Evolutionary conservation across 23 red algal genomes (phyloP), one percentile per base, ranked within the genome.

Genomic region (Gracilaria gracilis): DNA sequence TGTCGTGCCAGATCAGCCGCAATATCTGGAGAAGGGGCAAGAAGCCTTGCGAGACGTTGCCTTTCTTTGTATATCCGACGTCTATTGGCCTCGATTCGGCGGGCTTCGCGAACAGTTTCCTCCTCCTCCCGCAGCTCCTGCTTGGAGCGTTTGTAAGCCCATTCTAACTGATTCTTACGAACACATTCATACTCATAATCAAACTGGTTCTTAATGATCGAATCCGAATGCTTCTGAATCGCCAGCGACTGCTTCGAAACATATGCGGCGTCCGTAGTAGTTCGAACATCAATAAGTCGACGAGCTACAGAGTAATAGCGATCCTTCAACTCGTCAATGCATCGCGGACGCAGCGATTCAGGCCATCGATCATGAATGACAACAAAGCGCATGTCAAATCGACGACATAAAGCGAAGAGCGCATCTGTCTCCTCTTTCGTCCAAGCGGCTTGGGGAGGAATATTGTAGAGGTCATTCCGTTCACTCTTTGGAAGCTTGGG

Each of bases 331-430:
- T 98, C 93, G 81, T 96, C 89, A 79, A 95, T 80, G 9, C 82
- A 77, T 36, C 96, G 67, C 2, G 37, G 32, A 6, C 64, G 51
- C 15, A 75, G 75, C 59, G 71, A 83, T 14, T 82, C 84, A 37
- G 91, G 94, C 97, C 97, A 99, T 16, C 97, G 97, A 71, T 99
- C 97, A 8, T 77, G 58, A 53, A 99, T 87, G 23, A 99, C 91
- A 17, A 74, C 37, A 61, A 96, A 99, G 36, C 91, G 84, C 34
- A 99, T 42, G 57, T 96, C 89, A 78, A 91, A 99, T 19, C 67
- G 65, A 31, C 91, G 50, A 35, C 78, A 90, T 14, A 99, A 75
- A 0, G 75, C 28, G 61, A 96, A 99, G 13, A 99, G 85, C 9
- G 64, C 39, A 61, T 99, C 94, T 37, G 97, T 99, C 32, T 99